Conservation (phyloP, 345 rosid species). For the Lepidium sativum region DNA sequence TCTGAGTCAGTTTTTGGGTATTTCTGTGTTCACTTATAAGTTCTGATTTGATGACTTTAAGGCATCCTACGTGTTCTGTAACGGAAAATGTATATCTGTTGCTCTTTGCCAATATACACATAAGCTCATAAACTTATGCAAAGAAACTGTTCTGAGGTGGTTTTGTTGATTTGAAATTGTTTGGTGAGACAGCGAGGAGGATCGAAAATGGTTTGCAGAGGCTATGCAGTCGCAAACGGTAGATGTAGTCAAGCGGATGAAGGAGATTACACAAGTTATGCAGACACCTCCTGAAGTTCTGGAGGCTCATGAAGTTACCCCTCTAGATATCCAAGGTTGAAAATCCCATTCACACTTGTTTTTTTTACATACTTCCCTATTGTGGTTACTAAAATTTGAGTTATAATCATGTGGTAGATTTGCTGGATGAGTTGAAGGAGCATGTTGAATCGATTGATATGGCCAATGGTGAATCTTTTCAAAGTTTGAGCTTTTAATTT, state of each 20-base stretch:
- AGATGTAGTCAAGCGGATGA: constrained; percentile 78
- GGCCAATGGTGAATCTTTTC: constrained; percentile 26
- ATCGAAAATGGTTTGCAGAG: constrained; percentile 82
- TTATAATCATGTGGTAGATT: constrained; percentile 1
- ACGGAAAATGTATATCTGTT: too few relatives aligned
- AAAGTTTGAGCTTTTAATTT: too few relatives aligned
- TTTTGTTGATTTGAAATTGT: neutral
- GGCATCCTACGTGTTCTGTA: neutral
- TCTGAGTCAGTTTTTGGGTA: neutral
- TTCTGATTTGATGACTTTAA: neutral
- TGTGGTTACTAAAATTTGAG: neutral
- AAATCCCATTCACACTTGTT: neutral
- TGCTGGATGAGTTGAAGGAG: constrained; percentile 26
- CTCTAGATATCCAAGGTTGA: constrained; percentile 60
- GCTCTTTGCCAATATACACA: too few relatives aligned
- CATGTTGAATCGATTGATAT: constrained; percentile 26
- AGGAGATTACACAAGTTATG: constrained; percentile 83
- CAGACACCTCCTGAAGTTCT: constrained; percentile 58
- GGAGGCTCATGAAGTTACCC: constrained; percentile 68
- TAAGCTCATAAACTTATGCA: neutral
- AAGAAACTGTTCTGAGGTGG: neutral
- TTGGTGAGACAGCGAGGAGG: constrained; percentile 59
- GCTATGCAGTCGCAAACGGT: constrained; percentile 80
- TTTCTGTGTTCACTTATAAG: neutral
- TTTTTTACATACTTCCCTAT: neutral